Conservation (phyloP, 257 asterid species). For the Knoxia roxburghii region DNA sequence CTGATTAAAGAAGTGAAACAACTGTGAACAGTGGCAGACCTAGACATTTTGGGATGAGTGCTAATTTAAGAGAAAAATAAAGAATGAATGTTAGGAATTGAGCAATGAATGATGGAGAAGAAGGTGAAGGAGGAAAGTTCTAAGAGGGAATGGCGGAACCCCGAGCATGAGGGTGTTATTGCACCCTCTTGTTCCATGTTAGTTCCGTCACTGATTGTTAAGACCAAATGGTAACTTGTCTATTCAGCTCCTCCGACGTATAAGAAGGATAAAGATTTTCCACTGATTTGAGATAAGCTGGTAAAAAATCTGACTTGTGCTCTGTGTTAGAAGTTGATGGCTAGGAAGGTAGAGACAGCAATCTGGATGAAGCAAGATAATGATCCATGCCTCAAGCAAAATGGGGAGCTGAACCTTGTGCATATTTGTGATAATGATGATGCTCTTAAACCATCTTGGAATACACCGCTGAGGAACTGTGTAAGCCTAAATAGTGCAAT, state of each 20-base stretch:
- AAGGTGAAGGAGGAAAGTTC: too few relatives aligned
- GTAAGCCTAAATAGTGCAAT: constrained; percentile 21
- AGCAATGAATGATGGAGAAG: too few relatives aligned
- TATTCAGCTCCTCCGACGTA: constrained; percentile 98
- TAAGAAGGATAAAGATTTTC: constrained; percentile 83
- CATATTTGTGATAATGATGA: constrained; percentile 53
- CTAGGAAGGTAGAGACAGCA: constrained; percentile 87
- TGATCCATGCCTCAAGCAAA: constrained; percentile 54
- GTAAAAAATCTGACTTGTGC: constrained; percentile 62
- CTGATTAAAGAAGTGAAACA: constrained; percentile 82
- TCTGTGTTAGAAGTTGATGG: constrained; percentile 95
- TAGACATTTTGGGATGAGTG: too few relatives aligned
- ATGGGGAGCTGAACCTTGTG: constrained; percentile 45
- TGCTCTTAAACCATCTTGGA: constrained; percentile 51
- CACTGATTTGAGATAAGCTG: constrained; percentile 73
- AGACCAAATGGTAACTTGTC: constrained; percentile 77
- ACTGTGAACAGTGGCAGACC: too few relatives aligned
- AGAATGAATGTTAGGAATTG: too few relatives aligned
- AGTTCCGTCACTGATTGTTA: too few relatives aligned
- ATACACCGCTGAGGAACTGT: constrained; percentile 53
- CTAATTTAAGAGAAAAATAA: too few relatives aligned
- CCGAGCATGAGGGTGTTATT: too few relatives aligned
- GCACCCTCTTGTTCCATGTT: too few relatives aligned
- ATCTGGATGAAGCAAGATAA: constrained; percentile 73
- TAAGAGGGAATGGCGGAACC: too few relatives aligned